Evolutionary conservation across 2,329 filamentous ascomycete genomes (phyloP).

Genomic region (Aspergillus ochraceoroseus): DNA sequence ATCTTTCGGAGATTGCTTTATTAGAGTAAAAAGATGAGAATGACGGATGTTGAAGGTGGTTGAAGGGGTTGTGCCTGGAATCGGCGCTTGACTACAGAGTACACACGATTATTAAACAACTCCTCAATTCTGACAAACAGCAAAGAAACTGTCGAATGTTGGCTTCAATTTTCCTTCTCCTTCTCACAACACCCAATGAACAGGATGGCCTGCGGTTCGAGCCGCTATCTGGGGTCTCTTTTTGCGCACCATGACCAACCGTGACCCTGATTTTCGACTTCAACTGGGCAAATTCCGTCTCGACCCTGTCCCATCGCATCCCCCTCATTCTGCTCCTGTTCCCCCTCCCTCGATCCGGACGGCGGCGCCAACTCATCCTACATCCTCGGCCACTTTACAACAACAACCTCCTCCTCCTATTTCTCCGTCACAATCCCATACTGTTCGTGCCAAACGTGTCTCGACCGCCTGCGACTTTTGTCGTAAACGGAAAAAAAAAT

Average conservation of each 20-base stretch:
- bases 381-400: conserved; percentile 1
- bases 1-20: too few relatives aligned
- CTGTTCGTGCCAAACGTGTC: conserved; percentile 33
- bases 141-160: too few relatives aligned
- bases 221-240: conserved; percentile 23
- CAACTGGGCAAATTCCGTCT: conserved; percentile 25
- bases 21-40: too few relatives aligned
- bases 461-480: conserved; percentile 41
- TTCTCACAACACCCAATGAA: conserved; percentile 3
- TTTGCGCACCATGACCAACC: conserved; percentile 21
- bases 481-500: conserved; percentile 42
- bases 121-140: too few relatives aligned
- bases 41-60: too few relatives aligned
- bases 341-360: neutral
- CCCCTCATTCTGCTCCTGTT: conserved; percentile 5
- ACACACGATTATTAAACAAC: too few relatives aligned
- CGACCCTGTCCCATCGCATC: conserved; percentile 15
- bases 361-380: conserved; percentile 6
- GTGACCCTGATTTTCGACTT: conserved; percentile 23
- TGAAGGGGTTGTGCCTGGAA: too few relatives aligned
- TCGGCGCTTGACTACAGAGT: too few relatives aligned
- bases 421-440: conserved; percentile 8
- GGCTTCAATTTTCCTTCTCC: too few relatives aligned
- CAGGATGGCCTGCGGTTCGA: conserved; percentile 31
- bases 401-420: neutral